Conservation (phyloP, 140 eudicot species). For the Cichorium intybus region DNA sequence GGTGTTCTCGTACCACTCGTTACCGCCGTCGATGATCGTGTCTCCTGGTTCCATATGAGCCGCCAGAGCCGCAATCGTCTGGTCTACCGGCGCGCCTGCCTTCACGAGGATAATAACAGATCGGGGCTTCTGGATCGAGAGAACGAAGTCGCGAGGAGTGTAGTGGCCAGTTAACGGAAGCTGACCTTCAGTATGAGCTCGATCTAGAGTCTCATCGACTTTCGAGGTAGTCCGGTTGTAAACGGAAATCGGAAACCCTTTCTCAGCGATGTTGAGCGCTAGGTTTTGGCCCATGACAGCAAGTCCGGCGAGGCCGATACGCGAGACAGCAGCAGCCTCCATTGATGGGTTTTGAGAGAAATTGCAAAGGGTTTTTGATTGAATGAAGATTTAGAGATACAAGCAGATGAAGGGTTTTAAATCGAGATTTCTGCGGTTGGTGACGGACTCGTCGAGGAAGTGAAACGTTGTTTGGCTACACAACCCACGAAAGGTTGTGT, state of each 20-base stretch:
- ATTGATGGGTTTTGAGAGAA: conserved; percentile 21
- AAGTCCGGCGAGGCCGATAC: conserved; percentile 93
- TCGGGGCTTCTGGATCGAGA: conserved; percentile 73
- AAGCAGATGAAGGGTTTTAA: conserved; percentile 7
- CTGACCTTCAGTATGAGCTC: conserved; percentile 71
- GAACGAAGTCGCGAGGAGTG: conserved; percentile 74
- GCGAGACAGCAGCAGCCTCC: conserved; percentile 68
- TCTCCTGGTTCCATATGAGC: conserved; percentile 91
- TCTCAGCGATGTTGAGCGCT: conserved; percentile 87
- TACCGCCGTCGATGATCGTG: conserved; percentile 89
- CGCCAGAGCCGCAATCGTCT: conserved; percentile 68
- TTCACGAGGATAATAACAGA: conserved; percentile 87
- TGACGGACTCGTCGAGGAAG: conserved; percentile 88
- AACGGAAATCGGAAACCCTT: conserved; percentile 90
- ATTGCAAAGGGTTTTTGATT: neutral
- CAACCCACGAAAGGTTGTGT: conserved; percentile 53
- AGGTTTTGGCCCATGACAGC: conserved; percentile 98
- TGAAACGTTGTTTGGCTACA: conserved; percentile 55
- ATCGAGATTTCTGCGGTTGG: conserved; percentile 3
- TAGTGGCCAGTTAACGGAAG: conserved; percentile 75
- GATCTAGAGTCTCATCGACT: conserved; percentile 83
- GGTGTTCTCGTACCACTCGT: conserved; percentile 93
- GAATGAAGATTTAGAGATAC: neutral
- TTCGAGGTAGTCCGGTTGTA: conserved; percentile 81
- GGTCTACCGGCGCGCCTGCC: conserved; percentile 94